Base-by-base conservation (phyloP, 2,329 filamentous ascomycete species). In the Aspergillus quadricinctus region DNA sequence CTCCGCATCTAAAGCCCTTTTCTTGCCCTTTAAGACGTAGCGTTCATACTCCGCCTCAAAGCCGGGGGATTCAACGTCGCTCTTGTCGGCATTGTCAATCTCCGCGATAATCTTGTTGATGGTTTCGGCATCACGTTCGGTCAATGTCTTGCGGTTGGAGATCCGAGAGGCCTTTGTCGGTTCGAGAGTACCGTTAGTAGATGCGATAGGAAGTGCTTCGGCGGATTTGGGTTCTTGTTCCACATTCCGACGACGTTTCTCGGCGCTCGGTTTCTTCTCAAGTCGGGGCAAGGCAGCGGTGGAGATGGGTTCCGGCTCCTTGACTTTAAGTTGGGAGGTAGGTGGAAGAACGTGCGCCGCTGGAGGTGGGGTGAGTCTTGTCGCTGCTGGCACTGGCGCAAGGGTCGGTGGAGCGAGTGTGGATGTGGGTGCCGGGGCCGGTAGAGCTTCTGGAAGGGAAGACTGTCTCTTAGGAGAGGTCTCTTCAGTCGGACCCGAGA, bases 401-500 rank as follows among this genome's bases (percentile, higher is more conserved):
- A 61, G 59, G n/a, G 62, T 50, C 37, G 63, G 56, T 11, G 65
- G 58, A 10, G 61, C 55, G 21, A 10, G 43, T 7, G 43, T 23
- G 11, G 11, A 14, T 7, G 43, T 23, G 43, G 21, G 14, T 46
- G 43, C 21, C 23, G 21, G 43, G 23, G 11, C 19, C 17, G 66
- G 55, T 14, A 60, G 50, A 31, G 64, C 37, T 9, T 60, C 67
- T 21, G 76, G 67, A 2, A 77, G 77, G 31, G 80, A 78, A 46
- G 77, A 78, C 11, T 76, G 70, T 62, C 77, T 81, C 7, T 82
- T 80, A 4, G 80, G 65, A 21, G 63, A 48, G 61, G 68, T 73
- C 17, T 84, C 80, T 53, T 88, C 86, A 55, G 91, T 87, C 54
- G 89, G 82, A 63, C 85, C 92, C 3, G 91, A 93, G 46, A 97